Conservation (phyloP, 164 flowering plant genomes). For the Annona squamosa region DNA sequence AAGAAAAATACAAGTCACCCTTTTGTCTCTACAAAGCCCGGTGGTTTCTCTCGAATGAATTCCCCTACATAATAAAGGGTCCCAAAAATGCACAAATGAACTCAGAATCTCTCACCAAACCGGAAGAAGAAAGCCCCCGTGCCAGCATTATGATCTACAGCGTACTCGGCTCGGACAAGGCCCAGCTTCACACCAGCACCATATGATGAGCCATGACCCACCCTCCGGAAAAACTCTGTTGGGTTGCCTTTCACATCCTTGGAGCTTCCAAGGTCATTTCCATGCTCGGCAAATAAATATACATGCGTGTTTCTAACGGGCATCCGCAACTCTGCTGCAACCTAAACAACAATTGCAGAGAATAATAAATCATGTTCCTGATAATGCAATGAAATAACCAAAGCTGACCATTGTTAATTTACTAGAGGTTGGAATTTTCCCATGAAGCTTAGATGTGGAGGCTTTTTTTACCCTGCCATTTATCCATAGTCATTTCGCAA, state of each 20-base stretch:
- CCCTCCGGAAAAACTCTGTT: constrained; percentile 83
- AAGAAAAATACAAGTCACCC: too few species aligned
- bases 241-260: constrained; percentile 98
- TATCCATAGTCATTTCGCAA: too few species aligned
- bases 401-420: too few species aligned
- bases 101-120: constrained; percentile 90
- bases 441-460: too few species aligned
- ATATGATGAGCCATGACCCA: constrained; percentile 92
- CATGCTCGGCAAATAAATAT: constrained; percentile 92
- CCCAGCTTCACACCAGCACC: constrained; percentile 89
- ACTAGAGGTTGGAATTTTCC: too few species aligned
- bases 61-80: too few species aligned
- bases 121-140: constrained; percentile 91
- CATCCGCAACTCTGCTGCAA: constrained; percentile 83
- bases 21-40: too few species aligned
- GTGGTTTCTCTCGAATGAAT: too few species aligned
- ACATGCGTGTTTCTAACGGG: constrained; percentile 81
- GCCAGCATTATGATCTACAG: constrained; percentile 94
- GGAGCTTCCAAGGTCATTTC: constrained; percentile 95
- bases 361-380: not conserved
- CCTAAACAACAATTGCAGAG: constrained; percentile 26
- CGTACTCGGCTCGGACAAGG: constrained; percentile 89
- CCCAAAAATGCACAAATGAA: not conserved
- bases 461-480: too few species aligned
- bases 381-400: too few species aligned